Percentiles rank a stretch among this genome's conserved stretches.
These are phyloP conservation scores for Debaryomyces coudertii DNA, from an alignment of 1,139 yeast species.

Conservation along the genomic window DNA sequence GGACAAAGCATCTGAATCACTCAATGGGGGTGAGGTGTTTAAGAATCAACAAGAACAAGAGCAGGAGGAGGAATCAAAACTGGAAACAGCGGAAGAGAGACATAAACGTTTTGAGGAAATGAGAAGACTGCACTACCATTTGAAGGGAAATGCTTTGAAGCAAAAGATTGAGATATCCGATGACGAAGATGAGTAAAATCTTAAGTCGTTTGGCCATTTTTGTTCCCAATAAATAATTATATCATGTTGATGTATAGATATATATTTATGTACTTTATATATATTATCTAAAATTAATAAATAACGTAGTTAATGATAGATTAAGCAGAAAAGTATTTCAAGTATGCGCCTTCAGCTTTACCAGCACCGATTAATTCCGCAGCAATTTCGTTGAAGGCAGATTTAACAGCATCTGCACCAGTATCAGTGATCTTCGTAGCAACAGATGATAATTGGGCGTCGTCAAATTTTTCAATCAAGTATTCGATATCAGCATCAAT, in stretches of 20 bases:
- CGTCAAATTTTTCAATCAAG: constrained; percentile 79
- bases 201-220: not conserved
- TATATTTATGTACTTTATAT: not conserved
- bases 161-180: constrained; percentile 35
- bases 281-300: constrained; percentile 5
- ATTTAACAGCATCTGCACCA: constrained; percentile 55
- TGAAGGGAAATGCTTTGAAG: constrained; percentile 61
- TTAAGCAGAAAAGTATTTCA: constrained; percentile 36
- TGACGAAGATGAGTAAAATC: constrained; percentile 27
- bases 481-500: constrained; percentile 81
- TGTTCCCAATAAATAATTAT: not conserved
- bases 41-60: constrained; percentile 31
- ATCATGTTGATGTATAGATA: constrained; percentile 5
- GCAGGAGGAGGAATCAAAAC: constrained; percentile 36
- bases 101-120: constrained; percentile 72
- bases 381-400: constrained; percentile 52
- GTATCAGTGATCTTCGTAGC: constrained; percentile 63
- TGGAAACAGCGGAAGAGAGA: constrained; percentile 57
- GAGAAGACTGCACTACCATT: constrained; percentile 76
- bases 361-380: constrained; percentile 42
- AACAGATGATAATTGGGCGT: constrained; percentile 68
- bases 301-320: constrained; percentile 8
- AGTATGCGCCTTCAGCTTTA: constrained; percentile 33
- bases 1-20: constrained; percentile 37
- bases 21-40: constrained; percentile 44